A percentile compares a stretch with the other conserved stretches of the same genome.
phyloP scores from a whole-genome alignment of 106 monocot species.

The Dendrobium officinale region DNA sequence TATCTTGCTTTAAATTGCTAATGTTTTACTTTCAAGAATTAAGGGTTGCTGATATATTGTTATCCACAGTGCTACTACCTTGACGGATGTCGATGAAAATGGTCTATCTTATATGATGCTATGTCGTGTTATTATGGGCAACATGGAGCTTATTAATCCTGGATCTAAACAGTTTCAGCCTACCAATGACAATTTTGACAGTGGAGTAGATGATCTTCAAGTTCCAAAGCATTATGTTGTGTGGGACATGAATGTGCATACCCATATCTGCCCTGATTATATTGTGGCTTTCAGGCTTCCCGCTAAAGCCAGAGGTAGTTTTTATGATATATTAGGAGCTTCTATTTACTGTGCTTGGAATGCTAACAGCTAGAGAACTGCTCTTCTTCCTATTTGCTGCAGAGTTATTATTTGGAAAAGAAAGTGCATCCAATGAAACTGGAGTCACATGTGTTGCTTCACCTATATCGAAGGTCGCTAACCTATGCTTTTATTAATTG shows the following conservation, averaged over 20 bases:
- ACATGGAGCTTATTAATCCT: conserved; percentile 38
- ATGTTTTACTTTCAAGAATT: conserved; percentile 16
- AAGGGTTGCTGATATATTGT: conserved; percentile 13
- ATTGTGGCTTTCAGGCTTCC: conserved; percentile 50
- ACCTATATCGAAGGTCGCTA: background rate
- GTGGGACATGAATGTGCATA: conserved; percentile 50
- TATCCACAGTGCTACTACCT: conserved; percentile 52
- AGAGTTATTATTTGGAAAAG: conserved; percentile 53
- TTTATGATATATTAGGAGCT: background rate
- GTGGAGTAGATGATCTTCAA: conserved; percentile 60
- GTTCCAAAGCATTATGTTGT: conserved; percentile 64
- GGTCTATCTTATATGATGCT: conserved; percentile 55
- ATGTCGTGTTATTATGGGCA: conserved; percentile 78
- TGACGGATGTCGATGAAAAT: conserved; percentile 67
- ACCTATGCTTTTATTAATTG: background rate
- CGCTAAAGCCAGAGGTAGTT: conserved; percentile 52
- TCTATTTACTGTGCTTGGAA: background rate
- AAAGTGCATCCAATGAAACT: conserved; percentile 37
- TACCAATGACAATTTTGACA: conserved; percentile 49
- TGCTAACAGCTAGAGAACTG: background rate
- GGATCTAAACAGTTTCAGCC: conserved; percentile 55
- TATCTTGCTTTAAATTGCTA: conserved; percentile 8
- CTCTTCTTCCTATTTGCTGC: conserved; percentile 14
- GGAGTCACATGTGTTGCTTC: conserved; percentile 17
- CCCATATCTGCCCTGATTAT: conserved; percentile 61